A percentile compares a stretch with the other conserved stretches of the same genome.
These are phyloP conservation scores for Penicillium crystallinum DNA, from an alignment of 495 filamentous ascomycete genomes.

Conservation along the genomic window DNA sequence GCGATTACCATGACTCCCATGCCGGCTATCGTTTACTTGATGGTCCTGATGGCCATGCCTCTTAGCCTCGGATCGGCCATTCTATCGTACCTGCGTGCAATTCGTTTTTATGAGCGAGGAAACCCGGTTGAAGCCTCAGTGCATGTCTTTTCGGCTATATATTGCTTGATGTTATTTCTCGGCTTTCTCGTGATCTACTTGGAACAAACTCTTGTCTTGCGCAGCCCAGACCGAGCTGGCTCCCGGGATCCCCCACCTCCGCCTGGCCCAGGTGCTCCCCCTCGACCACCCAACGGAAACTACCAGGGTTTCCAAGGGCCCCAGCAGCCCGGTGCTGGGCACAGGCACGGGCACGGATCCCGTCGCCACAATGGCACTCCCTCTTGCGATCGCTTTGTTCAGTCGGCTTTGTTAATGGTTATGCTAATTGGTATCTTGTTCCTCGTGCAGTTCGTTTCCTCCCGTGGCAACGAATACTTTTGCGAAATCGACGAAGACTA, in stretches of 20 bases:
- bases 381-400: neutral
- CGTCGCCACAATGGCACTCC: neutral
- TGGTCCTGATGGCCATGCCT: neutral
- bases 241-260: no score
- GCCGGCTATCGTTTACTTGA: neutral
- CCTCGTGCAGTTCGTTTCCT: conserved; percentile 81
- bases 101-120: neutral
- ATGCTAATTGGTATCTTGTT: conserved; percentile 15
- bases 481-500: conserved; percentile 99
- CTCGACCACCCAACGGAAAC: no score
- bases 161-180: no score
- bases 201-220: no score
- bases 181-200: no score
- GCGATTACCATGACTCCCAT: neutral
- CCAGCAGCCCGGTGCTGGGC: no score
- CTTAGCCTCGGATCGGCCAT: neutral
- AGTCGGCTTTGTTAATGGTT: neutral
- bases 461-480: conserved; percentile 97
- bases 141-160: no score
- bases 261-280: no score
- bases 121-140: no score
- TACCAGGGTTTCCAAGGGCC: no score
- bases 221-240: no score
- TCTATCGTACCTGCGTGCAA: neutral
- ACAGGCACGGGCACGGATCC: neutral